Base-by-base conservation (phyloP, 306 rosid species). In the Vigna hirtella region DNA sequence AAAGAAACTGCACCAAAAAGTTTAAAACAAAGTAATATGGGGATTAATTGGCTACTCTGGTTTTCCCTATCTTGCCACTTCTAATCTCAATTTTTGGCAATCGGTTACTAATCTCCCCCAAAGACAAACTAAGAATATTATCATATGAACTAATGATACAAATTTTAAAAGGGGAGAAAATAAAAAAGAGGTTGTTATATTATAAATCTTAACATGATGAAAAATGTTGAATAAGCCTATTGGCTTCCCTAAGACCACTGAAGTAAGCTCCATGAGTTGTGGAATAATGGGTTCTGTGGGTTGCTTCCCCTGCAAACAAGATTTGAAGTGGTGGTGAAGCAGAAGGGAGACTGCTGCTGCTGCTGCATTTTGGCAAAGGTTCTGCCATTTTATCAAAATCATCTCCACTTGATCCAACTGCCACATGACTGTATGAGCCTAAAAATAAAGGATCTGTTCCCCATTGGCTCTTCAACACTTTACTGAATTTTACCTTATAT, bases 221-320 rank as follows among this genome's bases (percentile, higher is more conserved):
- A 66, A 91, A 95, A 80, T 95, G 90, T 76, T 85, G 90, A 86
- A 95, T 96, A 83, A 95, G 92, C 89, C 99, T 89, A 70, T 81
- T 86, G 77, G 98, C 99, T 84, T 95, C 99, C 77, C 99, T 91
- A 72, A 93, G 96, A 47, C 99, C 99, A 84, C 98, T 95, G 75
- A 90, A 84, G 79, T 93, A 93, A 77, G 99, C 99, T 72, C 99
- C 99, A 86, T 95, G 99, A 67, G 99, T 95, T 30, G 99, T 95
- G 22, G 99, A 95, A 82, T 95, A 95, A 79, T 95, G 93, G 70
- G 94, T 92, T 86, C 97, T 87, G 83, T 95, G 99, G 9, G 99
- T 95, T 53, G 99, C 98, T 84, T 95, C 99, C 18, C 99, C 98
- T 66, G 99, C 98, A 78, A 95, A 95, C 87, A 95, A 84, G 82